Conservation (phyloP, 306 rosid species). For the Quercus berberidifolia region DNA sequence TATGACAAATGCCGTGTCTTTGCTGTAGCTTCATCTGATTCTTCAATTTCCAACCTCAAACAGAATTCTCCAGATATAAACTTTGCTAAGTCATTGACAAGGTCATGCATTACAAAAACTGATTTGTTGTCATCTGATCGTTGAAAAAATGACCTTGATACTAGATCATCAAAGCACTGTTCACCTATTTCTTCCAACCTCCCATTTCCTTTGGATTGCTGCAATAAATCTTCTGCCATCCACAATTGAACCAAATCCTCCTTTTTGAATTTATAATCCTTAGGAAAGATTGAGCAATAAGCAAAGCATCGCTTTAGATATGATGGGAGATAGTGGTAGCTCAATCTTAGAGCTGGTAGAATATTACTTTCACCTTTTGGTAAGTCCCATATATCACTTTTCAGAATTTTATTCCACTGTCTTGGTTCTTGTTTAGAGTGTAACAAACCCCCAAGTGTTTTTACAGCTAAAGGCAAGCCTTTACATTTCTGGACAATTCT, state of each 20-base stretch:
- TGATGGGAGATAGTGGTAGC: neutral
- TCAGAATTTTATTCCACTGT: neutral
- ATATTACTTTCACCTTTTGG: neutral
- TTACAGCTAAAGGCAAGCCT: conserved; percentile 21
- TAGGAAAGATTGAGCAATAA: conserved; percentile 17
- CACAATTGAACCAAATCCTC: conserved; percentile 1
- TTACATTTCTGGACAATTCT: conserved; percentile 8
- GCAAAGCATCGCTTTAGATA: conserved; percentile 9
- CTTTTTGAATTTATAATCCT: conserved; percentile 1
- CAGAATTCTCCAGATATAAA: conserved; percentile 5
- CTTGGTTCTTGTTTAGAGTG: neutral
- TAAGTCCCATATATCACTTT: conserved; percentile 14
- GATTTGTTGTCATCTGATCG: neutral
- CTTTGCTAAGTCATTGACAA: conserved; percentile 17
- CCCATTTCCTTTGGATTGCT: neutral
- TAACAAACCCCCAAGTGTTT: conserved; percentile 15
- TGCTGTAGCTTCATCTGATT: neutral
- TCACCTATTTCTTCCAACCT: conserved; percentile 14
- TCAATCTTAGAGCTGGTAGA: conserved; percentile 14
- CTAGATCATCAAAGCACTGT: conserved; percentile 1
- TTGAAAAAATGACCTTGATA: conserved; percentile 26
- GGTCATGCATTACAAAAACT: conserved; percentile 21
- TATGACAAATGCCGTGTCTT: conserved; percentile 17
- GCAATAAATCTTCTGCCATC: conserved; percentile 26
- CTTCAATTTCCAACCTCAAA: neutral